These are phyloP conservation scores for Eremomyces bilateralis DNA, from an alignment of 495 filamentous ascomycete genomes.

Conservation along the genomic window DNA sequence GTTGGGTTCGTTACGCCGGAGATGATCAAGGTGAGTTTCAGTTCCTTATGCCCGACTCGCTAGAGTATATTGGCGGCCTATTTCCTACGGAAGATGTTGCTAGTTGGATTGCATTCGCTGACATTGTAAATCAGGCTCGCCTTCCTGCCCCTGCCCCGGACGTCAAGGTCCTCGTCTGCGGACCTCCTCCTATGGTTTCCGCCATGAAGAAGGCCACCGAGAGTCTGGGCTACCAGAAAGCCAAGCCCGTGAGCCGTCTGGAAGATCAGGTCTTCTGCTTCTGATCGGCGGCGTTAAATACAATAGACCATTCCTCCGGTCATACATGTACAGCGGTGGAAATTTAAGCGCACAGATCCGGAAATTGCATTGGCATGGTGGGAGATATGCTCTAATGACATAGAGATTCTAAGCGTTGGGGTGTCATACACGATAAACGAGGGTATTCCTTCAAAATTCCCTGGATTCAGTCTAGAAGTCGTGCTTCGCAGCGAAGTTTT, in stretches of 20 bases:
- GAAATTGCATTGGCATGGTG: too few relatives aligned
- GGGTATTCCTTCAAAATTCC: too few relatives aligned
- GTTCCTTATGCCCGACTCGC: neutral
- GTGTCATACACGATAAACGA: too few relatives aligned
- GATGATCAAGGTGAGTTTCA: slow-evolving; percentile 63
- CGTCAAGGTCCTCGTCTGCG: slow-evolving; percentile 91
- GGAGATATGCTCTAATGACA: too few relatives aligned
- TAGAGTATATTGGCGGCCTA: neutral
- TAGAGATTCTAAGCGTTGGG: too few relatives aligned
- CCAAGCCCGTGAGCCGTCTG: slow-evolving; percentile 84
- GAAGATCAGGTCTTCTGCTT: slow-evolving; percentile 98
- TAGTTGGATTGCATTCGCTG: neutral
- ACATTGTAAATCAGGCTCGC: too few relatives aligned
- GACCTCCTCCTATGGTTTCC: slow-evolving; percentile 87
- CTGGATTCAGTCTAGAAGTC: too few relatives aligned
- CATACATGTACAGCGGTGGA: too few relatives aligned
- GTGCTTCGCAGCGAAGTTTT: too few relatives aligned
- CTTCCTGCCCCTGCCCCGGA: slow-evolving; percentile 66
- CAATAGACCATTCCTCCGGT: too few relatives aligned
- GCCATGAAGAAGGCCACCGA: slow-evolving; percentile 95
- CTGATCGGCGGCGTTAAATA: slow-evolving; percentile 33
- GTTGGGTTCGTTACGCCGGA: slow-evolving; percentile 87
- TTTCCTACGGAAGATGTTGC: neutral
- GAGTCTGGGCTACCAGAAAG: slow-evolving; percentile 72
- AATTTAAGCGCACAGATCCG: too few relatives aligned